Evolutionary conservation across 139 green algal species (phyloP).

Genomic region (Chlorella vulgaris): DNA sequence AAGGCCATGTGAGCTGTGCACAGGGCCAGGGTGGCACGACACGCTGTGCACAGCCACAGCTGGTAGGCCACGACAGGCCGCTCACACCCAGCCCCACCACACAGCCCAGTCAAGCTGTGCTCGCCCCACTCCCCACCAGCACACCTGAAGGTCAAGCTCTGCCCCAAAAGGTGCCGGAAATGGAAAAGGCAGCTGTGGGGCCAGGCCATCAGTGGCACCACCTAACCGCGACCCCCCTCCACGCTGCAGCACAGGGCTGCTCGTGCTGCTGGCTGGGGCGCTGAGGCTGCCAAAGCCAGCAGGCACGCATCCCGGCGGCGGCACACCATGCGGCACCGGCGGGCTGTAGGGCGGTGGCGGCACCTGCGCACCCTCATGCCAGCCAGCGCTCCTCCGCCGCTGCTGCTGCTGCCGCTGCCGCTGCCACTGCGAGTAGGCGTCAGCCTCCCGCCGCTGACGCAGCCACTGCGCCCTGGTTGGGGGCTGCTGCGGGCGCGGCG

Average conservation of each 20-base stretch:
- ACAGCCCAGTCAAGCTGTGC: too few species aligned
- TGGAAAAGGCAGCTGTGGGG: too few species aligned
- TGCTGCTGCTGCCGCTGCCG: too few species aligned
- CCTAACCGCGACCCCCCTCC: too few species aligned
- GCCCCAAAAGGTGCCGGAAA: too few species aligned
- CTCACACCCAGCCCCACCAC: too few species aligned
- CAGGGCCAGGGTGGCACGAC: not conserved
- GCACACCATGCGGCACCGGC: not conserved
- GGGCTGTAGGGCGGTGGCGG: not conserved
- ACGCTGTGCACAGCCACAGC: too few species aligned
- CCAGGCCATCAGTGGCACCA: too few species aligned
- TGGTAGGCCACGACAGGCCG: too few species aligned
- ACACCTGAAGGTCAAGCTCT: constrained; percentile 8
- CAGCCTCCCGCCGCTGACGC: not conserved
- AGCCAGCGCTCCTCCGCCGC: not conserved
- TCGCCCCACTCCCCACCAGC: not conserved
- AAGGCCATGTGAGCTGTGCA: too few species aligned
- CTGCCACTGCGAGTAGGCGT: not conserved
- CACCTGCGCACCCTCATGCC: not conserved
- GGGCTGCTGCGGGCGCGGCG: not conserved
- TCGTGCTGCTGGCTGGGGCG: constrained; percentile 3
- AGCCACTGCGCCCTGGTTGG: not conserved
- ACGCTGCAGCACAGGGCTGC: not conserved
- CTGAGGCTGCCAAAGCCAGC: not conserved
- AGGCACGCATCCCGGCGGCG: not conserved